Base-by-base conservation (phyloP, 257 asterid species). In the Scutellaria baicalensis region DNA sequence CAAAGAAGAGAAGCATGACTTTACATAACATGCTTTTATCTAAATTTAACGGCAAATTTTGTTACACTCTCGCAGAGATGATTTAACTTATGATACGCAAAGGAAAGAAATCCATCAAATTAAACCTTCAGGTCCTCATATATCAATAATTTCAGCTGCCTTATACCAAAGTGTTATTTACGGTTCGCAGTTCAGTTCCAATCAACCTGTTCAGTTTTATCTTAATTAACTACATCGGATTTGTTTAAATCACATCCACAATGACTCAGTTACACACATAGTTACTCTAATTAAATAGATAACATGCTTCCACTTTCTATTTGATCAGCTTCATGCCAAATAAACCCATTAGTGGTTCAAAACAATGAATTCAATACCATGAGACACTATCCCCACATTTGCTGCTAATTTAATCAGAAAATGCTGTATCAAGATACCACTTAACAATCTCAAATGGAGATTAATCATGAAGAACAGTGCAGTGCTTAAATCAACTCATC, bases 401-500 rank as follows among this genome's bases (percentile, higher is more conserved):
- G 45, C 69, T 38, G 23, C 70, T 54, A 56, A 51, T 45, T 52
- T 40, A 45, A 1, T 18, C 39, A 45, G 23, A 17, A 42, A 57
- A 68, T 38, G 57, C 27, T 18, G 40, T 18, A 52, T 35, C 44
- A 23, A 40, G 57, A 14, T 10, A 45, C 51, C 51, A 50, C 60
- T 66, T 38, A 43, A n/a, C 50, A 69, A 73, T 52, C 64, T 47
- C 40, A 55, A 68, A 62, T 48, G 36, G 57, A 13, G 8, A 60
- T 40, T 51, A 70, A 59, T 67, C 71, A 51, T 52, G 18, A 13
- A 42, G 49, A 50, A 57, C 13, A 64, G 35, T 43, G 64, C 9
- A 70, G 76, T 35, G 58, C 56, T 17, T 3, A 65, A 44, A 59
- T 63, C 48, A 73, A 43, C 70, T 67, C 54, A 63, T 64, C 55